Evolutionary conservation across 192 early-diverging fungal genomes (phyloP), one percentile per base, ranked within the genome.

Genomic region (Backusella mclennaniae): DNA sequence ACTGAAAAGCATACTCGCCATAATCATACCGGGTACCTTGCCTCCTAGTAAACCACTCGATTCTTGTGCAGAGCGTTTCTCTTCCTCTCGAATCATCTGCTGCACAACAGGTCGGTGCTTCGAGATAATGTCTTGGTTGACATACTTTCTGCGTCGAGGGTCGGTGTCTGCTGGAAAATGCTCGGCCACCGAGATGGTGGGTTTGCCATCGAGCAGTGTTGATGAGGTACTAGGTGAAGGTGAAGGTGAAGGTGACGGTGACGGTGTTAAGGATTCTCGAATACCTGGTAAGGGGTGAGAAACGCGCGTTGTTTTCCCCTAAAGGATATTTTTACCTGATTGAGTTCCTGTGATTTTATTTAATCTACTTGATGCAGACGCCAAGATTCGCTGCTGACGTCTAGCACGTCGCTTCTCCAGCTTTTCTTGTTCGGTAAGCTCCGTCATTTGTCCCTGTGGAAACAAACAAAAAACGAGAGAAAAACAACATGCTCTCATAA

Each of bases 301-400:
- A 68, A 35, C 17, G 15, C 21, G 21, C 53, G 53, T 23, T 8
- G n/a, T 35, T 4, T 42, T 26, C 3, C 3, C 33, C 2, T 3
- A 0, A 33, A 33, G 3, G 33, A 33, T 33, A 0, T 0, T 66
- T 53, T 59, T 77, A 81, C 80, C 53, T 66, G 66, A 81, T 39
- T 76, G 76, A 71, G 76, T 82, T 56, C 80, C 80, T 17, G 80
- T 82, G 21, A 82, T 82, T 17, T 73, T 73, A 69, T 44, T 76
- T n/a, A 82, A 69, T 39, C 80, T 73, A 76, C 77, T 74, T 26
- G 69, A 66, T 42, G 80, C 80, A 49, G 67, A 71, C 3, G 80
- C 67, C 53, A 82, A 38, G 39, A 82, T 82, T 56, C 68, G 75
- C 59, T 78, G 80, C 36, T 82, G 76, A 35, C 80, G 35, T 36